These are phyloP conservation scores for Kingdonia uniflora DNA, from an alignment of 164 flowering plant genomes.

Conservation along the genomic window DNA sequence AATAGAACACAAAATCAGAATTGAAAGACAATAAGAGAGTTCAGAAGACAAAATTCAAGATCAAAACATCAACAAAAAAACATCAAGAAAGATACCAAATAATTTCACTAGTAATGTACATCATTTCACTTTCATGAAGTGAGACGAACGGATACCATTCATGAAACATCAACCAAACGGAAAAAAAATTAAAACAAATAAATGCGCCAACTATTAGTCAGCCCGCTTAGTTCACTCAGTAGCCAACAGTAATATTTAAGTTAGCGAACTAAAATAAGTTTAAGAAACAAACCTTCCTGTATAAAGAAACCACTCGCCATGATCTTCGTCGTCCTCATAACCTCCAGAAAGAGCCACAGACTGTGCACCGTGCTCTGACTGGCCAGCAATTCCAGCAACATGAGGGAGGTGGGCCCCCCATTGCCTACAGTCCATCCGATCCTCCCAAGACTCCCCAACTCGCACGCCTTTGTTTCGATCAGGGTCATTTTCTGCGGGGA, in stretches of 20 bases:
- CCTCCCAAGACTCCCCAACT: slow-evolving; percentile 78
- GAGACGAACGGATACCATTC: too few species aligned
- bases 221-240: too few species aligned
- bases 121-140: too few species aligned
- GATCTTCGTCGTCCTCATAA: slow-evolving; percentile 80
- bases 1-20: not conserved
- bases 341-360: slow-evolving; percentile 94
- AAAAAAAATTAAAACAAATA: too few species aligned
- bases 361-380: slow-evolving; percentile 58
- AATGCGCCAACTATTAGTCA: too few species aligned
- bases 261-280: not conserved
- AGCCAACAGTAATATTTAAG: too few species aligned
- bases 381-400: slow-evolving; percentile 83
- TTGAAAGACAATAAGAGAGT: not conserved
- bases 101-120: too few species aligned
- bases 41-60: not conserved
- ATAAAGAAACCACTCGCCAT: slow-evolving; percentile 97
- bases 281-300: slow-evolving; percentile 68
- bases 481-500: slow-evolving; percentile 75
- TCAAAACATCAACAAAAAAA: not conserved
- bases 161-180: too few species aligned
- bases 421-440: slow-evolving; percentile 71
- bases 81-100: not conserved
- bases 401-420: slow-evolving; percentile 86
- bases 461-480: slow-evolving; percentile 58